Base-by-base conservation (phyloP, 129 eudicot genomes). In the Glebionis coronaria region DNA sequence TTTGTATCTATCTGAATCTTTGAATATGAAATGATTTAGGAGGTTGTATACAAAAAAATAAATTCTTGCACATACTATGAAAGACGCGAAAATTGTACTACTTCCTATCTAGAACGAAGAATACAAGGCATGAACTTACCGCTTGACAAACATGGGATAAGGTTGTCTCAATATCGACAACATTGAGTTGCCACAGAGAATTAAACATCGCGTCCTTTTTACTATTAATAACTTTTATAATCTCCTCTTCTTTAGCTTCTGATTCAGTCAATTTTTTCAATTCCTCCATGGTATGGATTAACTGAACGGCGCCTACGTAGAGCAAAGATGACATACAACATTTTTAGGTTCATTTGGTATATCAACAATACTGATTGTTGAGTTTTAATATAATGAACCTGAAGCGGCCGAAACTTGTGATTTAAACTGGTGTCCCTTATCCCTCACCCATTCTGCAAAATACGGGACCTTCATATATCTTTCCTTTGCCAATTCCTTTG, bases 371-470 rank as follows among this genome's bases (percentile, higher is more conserved):
- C 14, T 20, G 31, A 28, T 62, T 46, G 21, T 15, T 4, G 4
- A 44, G 49, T 31, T 65, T 68, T 16, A 59, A 16, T 42, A 55
- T 63, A 56, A 47, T 12, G 38, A 82, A 91, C 96, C 96, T 85
- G 90, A 78, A 74, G 97, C 93, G 18, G 97, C 97, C 44, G 76
- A 69, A 65, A 82, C 85, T 78, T 88, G 90, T 14, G 97, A 87
- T 64, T 83, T 91, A 75, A 88, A 71, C 46, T 72, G 70, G 78
- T 91, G 97, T 70, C 94, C 91, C 76, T 87, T 88, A 72, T 88
- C 94, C 65, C 97, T 75, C 16, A 88, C 96, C 97, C 97, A 91
- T 77, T 91, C 97, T n/a, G 94, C 96, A 58, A 85, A 23, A 81
- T 81, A 88, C n/a, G 96, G 97, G 44, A 81, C 94, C 76, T 81